These are phyloP conservation scores for Lactifluus echinatus DNA, from an alignment of 768 basidiomycete genomes.

Conservation along the genomic window DNA sequence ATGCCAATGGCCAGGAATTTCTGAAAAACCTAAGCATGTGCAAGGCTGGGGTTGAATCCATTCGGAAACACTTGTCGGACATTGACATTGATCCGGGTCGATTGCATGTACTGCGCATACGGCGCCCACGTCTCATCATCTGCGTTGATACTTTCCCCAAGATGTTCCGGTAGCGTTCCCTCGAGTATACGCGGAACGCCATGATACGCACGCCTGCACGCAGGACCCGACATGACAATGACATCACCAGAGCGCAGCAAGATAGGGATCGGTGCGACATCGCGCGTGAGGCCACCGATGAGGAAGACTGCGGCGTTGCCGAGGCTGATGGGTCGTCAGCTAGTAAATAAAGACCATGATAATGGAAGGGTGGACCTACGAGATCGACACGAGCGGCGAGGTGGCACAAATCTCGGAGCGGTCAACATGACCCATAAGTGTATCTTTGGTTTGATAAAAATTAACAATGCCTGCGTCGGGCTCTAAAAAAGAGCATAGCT, in stretches of 20 bases:
- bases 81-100: conserved; percentile 82
- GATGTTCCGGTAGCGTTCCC: conserved; percentile 60
- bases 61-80: conserved; percentile 83
- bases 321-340: conserved; percentile 42
- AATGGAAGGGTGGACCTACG: conserved; percentile 42
- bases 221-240: conserved; percentile 86
- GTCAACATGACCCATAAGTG: conserved; percentile 97
- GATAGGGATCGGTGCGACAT: conserved; percentile 68
- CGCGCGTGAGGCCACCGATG: conserved; percentile 75
- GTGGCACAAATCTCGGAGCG: conserved; percentile 90
- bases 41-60: conserved; percentile 39
- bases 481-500: conserved; percentile 36
- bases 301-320: conserved; percentile 88
- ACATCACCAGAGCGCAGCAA: conserved; percentile 87
- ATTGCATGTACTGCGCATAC: conserved; percentile 55
- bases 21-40: background rate
- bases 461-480: conserved; percentile 97
- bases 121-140: conserved; percentile 43
- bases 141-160: conserved; percentile 25
- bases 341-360: background rate
- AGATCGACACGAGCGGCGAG: conserved; percentile 87
- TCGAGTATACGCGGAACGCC: conserved; percentile 88
- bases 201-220: conserved; percentile 83
- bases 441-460: conserved; percentile 88
- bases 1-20: background rate